Conservation (phyloP, 2,329 filamentous ascomycete genomes). For the Tolypocladium ovalisporum region DNA sequence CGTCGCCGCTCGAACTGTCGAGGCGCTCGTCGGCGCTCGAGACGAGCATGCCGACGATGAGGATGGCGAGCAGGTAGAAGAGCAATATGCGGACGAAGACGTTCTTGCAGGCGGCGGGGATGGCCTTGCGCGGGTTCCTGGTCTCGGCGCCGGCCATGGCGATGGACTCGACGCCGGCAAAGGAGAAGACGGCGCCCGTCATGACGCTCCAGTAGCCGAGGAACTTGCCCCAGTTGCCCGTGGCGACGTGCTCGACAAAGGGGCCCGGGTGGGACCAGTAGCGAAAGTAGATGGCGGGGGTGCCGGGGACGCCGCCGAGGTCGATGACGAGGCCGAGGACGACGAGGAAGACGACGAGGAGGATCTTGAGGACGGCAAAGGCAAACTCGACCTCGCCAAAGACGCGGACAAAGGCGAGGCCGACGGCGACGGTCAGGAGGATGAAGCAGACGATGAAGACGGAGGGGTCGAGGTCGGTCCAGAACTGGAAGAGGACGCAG, state of each 20-base stretch:
- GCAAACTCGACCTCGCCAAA: conserved; percentile 48
- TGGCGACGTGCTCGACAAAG: conserved; percentile 53
- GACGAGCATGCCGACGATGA: conserved; percentile 60
- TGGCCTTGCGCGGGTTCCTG: conserved; percentile 39
- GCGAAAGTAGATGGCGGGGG: conserved; percentile 49
- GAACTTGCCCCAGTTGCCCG: conserved; percentile 49
- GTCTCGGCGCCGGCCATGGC: conserved; percentile 53
- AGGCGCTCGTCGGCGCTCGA: conserved; percentile 46
- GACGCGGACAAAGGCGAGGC: conserved; percentile 46
- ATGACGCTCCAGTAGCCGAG: conserved; percentile 55
- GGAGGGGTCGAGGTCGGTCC: conserved; percentile 45
- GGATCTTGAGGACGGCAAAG: conserved; percentile 44
- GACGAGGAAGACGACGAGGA: conserved; percentile 51
- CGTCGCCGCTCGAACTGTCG: conserved; percentile 30
- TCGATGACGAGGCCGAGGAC: conserved; percentile 52
- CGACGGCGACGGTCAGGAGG: conserved; percentile 41
- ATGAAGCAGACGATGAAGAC: conserved; percentile 41
- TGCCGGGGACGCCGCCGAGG: conserved; percentile 49
- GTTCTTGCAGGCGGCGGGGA: conserved; percentile 44
- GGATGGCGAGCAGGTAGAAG: conserved; percentile 54
- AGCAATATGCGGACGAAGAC: conserved; percentile 47
- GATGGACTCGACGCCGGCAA: conserved; percentile 53
- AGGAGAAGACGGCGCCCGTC: conserved; percentile 55
- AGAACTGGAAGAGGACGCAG: conserved; percentile 51
- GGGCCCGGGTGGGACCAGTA: conserved; percentile 62